These are phyloP conservation scores for Picea glauca DNA, from an alignment of 75 land plant genomes.

Conservation along the genomic window DNA sequence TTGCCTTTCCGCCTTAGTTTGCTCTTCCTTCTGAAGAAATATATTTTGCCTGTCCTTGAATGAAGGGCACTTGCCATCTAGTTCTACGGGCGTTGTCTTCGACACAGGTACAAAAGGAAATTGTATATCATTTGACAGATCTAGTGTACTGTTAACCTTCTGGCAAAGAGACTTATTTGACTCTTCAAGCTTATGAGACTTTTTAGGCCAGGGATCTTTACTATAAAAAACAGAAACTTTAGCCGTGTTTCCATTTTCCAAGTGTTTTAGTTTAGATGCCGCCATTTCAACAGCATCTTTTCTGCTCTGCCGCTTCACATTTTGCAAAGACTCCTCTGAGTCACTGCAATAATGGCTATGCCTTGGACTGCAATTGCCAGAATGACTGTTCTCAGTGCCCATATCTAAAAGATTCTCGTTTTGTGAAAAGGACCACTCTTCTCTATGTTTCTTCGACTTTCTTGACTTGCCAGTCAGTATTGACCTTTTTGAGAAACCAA, in stretches of 20 bases:
- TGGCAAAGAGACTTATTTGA: not conserved
- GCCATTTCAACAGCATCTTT: conserved; percentile 44
- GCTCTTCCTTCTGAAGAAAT: conserved; percentile 36
- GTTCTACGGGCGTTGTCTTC: conserved; percentile 12
- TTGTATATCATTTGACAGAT: conserved; percentile 18
- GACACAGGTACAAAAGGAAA: conserved; percentile 35
- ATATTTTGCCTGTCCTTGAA: conserved; percentile 35
- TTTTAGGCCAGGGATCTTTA: not conserved
- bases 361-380: conserved; percentile 27
- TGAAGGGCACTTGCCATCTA: conserved; percentile 18
- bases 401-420: conserved; percentile 22
- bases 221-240: not conserved
- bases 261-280: conserved; percentile 28
- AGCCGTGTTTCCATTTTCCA: conserved; percentile 14
- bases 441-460: conserved; percentile 34
- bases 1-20: conserved; percentile 28
- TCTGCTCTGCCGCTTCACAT: conserved; percentile 26
- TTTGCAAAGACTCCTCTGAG: conserved; percentile 22
- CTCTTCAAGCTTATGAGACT: not conserved
- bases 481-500: conserved; percentile 28
- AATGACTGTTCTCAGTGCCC: conserved; percentile 22
- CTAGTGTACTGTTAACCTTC: not conserved
- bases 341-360: conserved; percentile 55
- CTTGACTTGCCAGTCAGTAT: conserved; percentile 34
- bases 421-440: conserved; percentile 24